Percentiles rank a stretch among this genome's conserved stretches.
Conservation (phyloP, 1,139 yeast species). For the Suhomyces ambrosiae region DNA sequence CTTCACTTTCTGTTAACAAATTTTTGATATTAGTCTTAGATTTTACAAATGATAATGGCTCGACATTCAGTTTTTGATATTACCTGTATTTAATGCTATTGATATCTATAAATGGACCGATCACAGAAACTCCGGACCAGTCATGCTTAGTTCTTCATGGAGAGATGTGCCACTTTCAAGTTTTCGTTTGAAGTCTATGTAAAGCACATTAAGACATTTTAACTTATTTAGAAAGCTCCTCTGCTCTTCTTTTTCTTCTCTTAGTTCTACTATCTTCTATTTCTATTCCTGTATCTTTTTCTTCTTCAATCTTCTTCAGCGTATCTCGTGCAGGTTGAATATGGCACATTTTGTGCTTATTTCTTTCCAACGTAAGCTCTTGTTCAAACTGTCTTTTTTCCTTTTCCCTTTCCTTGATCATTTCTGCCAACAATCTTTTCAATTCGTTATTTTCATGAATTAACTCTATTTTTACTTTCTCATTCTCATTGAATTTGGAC, state of each 20-base stretch:
- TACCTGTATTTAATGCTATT: neutral
- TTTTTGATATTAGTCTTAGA: neutral
- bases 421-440: constrained; percentile 29
- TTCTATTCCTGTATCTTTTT: neutral
- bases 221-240: neutral
- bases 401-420: constrained; percentile 26
- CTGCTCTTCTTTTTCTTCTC: constrained; percentile 11
- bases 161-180: no score
- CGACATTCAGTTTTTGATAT: no score
- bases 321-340: neutral
- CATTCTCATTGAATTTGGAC: constrained; percentile 39
- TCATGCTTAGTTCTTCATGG: neutral
- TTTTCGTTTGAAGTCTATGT: no score
- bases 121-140: neutral
- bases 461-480: constrained; percentile 34
- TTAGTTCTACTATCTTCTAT: constrained; percentile 5
- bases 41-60: no score
- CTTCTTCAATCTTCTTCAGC: no score
- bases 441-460: constrained; percentile 40
- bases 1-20: no score
- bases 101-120: neutral
- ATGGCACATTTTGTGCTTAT: constrained; percentile 6
- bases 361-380: constrained; percentile 20
- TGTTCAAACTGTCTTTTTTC: constrained; percentile 16
- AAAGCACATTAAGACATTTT: no score